Evolutionary conservation across 345 rosid genomes (phyloP), one percentile per base, ranked within the genome.

Genomic region (Salix suchowensis): DNA sequence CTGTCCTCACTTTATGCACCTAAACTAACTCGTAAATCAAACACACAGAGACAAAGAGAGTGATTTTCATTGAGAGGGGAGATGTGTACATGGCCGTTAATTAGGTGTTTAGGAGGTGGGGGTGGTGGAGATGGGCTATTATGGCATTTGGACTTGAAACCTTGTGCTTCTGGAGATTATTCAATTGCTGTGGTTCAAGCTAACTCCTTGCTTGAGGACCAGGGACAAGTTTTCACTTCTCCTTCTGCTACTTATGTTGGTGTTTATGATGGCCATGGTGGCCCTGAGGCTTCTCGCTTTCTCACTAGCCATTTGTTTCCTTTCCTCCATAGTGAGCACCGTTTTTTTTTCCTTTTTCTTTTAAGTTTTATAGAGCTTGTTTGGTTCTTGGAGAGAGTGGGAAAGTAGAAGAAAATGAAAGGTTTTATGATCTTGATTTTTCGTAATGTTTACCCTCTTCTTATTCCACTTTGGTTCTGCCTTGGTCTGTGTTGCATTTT

Each of bases 181-280:
- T 90, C 94, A 21, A 85, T 90, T 37, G 90, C 91, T 8, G 88
- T 83, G 52, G 87, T 85, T n/a, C 94, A 90, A 79, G 94, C 91
- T 10, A 90, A 90, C 75, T 84, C 94, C 19, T 48, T 34, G 46
- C 70, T 90, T 73, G 94, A 90, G 73, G 94, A 90, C 71, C 94
- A 90, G 74, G 88, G 88, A 4, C 94, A 90, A 77, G 90, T 90
- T 24, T 82, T 82, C 42, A 86, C 94, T 50, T 82, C 90, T 36
- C 89, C 94, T 70, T 87, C 91, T 40, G 87, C 90, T 36, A 90
- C 91, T 7, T 90, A 81, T 70, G 77, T 90, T 64, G 94, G 91
- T 48, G 86, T 90, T 71, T 90, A 90, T 76, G 94, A 90, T 69
- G 94, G 94, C 72, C 94, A 90, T 50, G 94, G 94, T 26, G 94